Conservation (phyloP, 116 monocot genomes). For the Zostera marina region DNA sequence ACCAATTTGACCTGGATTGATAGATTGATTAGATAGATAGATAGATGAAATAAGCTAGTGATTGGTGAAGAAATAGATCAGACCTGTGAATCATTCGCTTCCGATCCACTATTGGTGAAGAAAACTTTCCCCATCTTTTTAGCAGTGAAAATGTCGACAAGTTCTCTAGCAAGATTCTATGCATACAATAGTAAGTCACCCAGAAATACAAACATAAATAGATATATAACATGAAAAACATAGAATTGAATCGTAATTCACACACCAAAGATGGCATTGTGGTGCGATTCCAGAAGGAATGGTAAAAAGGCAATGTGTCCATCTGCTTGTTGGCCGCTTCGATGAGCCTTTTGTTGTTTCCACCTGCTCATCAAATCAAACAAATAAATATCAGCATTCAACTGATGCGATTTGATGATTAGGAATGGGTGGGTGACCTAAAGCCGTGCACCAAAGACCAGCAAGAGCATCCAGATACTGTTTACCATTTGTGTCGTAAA, state of each 20-base stretch:
- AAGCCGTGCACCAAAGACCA: constrained; percentile 97
- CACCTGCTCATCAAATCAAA: constrained; percentile 33
- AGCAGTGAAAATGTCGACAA: constrained; percentile 79
- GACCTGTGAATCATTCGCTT: constrained; percentile 98
- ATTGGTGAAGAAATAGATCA: not conserved
- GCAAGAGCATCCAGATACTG: constrained; percentile 96
- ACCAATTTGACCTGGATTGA: constrained; percentile 91
- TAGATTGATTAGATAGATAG: too few relatives aligned
- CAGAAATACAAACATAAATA: constrained; percentile 4
- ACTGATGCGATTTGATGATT: not conserved
- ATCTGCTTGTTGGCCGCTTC: constrained; percentile 77
- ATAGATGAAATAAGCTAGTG: too few relatives aligned
- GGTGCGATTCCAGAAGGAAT: constrained; percentile 98
- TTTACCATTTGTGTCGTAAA: constrained; percentile 75
- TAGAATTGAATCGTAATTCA: not conserved
- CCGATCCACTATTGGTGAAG: constrained; percentile 98
- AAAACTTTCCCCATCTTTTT: constrained; percentile 95
- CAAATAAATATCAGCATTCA: not conserved
- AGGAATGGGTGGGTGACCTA: constrained; percentile 37
- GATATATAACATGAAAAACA: too few relatives aligned
- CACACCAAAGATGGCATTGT: constrained; percentile 89
- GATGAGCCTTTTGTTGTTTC: constrained; percentile 78
- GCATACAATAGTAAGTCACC: too few relatives aligned
- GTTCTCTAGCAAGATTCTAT: constrained; percentile 85
- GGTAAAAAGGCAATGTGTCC: constrained; percentile 87